These are phyloP conservation scores for Cystofilobasidium ferigula DNA, from an alignment of 768 basidiomycete species.

Conservation along the genomic window DNA sequence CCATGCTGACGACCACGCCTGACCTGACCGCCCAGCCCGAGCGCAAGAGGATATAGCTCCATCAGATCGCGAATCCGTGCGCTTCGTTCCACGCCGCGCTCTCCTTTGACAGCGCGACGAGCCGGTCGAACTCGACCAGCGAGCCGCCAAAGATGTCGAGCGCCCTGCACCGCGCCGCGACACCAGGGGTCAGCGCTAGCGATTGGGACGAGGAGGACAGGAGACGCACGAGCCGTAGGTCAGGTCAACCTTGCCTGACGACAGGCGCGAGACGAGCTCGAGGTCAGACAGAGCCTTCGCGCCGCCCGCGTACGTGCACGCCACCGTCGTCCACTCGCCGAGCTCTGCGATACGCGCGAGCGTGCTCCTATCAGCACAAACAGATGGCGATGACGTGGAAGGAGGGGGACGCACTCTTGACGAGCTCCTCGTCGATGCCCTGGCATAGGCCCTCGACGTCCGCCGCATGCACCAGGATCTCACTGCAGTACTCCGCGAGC, in stretches of 20 bases:
- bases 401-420: conserved; percentile 49
- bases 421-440: conserved; percentile 85
- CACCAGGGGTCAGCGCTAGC: background rate
- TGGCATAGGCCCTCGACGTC: conserved; percentile 96
- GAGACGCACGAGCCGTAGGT: conserved; percentile 63
- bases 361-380: background rate
- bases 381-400: background rate
- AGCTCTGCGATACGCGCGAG: conserved; percentile 57
- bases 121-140: conserved; percentile 41
- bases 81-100: background rate
- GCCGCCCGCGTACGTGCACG: conserved; percentile 94
- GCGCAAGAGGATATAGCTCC: too few relatives aligned
- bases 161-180: conserved; percentile 31
- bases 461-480: conserved; percentile 93
- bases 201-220: background rate
- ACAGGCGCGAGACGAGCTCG: conserved; percentile 64
- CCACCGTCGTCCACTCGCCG: conserved; percentile 81
- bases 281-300: conserved; percentile 77
- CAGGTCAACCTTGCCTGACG: conserved; percentile 70
- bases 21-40: too few relatives aligned
- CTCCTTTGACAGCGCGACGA: conserved; percentile 38
- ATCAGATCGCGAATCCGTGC: background rate
- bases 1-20: too few relatives aligned
- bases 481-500: conserved; percentile 76
- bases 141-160: conserved; percentile 46